phyloP scores from a whole-genome alignment of 495 filamentous ascomycete species.

The Daldinia concentrica region DNA sequence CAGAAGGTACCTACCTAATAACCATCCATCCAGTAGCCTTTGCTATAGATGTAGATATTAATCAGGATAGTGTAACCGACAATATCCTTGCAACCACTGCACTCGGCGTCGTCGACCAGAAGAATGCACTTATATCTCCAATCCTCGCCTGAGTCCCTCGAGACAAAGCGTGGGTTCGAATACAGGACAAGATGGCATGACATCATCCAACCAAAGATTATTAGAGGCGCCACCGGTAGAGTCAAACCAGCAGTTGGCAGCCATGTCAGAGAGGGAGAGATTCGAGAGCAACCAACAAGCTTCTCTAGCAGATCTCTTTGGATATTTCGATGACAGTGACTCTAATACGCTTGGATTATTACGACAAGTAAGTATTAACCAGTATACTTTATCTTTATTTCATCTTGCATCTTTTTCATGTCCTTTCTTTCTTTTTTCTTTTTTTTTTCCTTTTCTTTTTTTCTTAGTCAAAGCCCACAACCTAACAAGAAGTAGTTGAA shows the following conservation, averaged over 20 bases:
- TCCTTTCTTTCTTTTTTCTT: background rate
- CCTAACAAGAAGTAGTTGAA: background rate
- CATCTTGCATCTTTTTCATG: too few species aligned
- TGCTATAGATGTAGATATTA: background rate
- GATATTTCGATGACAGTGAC: conserved; percentile 41
- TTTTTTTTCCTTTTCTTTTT: background rate
- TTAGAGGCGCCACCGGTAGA: background rate
- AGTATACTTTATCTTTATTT: too few species aligned
- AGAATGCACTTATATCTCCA: conserved; percentile 23
- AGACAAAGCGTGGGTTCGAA: background rate
- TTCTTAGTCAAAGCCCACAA: too few species aligned
- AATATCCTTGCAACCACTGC: conserved; percentile 19
- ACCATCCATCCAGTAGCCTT: background rate
- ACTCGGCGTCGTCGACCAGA: conserved; percentile 22
- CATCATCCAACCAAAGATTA: background rate
- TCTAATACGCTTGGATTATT: conserved; percentile 38
- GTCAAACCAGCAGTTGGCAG: background rate
- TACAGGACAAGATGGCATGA: background rate
- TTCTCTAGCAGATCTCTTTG: conserved; percentile 38
- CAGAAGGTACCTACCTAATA: conserved; percentile 7
- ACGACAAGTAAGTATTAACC: conserved; percentile 20
- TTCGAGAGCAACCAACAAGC: background rate
- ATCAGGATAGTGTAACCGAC: conserved; percentile 9
- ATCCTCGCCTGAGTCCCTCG: background rate
- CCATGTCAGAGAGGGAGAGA: background rate